Evolutionary conservation across 306 rosid genomes (phyloP).

Genomic region (Dryas octopetala): DNA sequence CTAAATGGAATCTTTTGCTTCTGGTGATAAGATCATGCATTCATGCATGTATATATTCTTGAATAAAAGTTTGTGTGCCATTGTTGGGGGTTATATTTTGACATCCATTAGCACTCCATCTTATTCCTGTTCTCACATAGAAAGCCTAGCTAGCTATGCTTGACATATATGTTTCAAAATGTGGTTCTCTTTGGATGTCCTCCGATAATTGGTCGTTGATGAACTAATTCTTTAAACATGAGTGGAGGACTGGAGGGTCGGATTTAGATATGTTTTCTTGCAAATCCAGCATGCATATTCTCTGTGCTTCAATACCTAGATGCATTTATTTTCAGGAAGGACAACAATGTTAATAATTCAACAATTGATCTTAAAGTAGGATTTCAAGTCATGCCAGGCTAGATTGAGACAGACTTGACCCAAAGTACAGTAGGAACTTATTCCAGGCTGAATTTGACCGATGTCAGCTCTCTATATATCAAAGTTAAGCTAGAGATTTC

Average conservation of each 20-base stretch:
- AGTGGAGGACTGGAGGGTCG: background rate
- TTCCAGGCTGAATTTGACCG: background rate
- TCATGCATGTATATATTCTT: conserved; percentile 5
- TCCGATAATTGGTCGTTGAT: background rate
- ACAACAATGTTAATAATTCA: too few species aligned
- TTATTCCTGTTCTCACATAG: conserved; percentile 19
- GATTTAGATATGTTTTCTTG: conserved; percentile 6
- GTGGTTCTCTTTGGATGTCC: conserved; percentile 4
- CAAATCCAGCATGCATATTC: background rate
- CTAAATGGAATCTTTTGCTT: conserved; percentile 17
- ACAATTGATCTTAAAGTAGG: background rate
- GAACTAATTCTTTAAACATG: conserved; percentile 7
- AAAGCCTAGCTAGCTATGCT: background rate
- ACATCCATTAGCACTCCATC: conserved; percentile 8
- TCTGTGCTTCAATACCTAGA: background rate
- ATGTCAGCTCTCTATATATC: background rate
- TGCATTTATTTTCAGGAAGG: background rate
- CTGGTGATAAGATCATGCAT: background rate
- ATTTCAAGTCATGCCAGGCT: conserved; percentile 1
- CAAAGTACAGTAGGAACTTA: background rate
- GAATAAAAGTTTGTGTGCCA: background rate
- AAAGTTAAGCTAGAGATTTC: background rate
- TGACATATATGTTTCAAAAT: background rate
- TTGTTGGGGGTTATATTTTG: background rate
- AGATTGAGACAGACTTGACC: background rate